phyloP scores from a whole-genome alignment of 2,329 filamentous ascomycete species.

The Penicillium sp. region DNA sequence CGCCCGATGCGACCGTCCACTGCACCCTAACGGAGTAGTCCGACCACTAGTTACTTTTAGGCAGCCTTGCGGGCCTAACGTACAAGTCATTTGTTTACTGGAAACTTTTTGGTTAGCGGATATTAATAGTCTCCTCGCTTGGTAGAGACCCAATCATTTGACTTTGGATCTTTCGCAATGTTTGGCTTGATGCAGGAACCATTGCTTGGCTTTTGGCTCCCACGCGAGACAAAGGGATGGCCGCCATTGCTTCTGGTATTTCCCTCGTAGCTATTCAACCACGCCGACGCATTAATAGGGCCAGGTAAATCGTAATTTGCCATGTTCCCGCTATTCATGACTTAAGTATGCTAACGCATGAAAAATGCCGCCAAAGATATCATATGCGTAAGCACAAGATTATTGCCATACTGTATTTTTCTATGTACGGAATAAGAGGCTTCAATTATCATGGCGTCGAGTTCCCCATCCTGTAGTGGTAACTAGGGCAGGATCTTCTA shows the following conservation, averaged over 20 bases:
- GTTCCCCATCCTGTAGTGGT: too few relatives aligned
- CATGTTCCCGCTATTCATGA: too few relatives aligned
- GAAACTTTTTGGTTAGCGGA: neutral
- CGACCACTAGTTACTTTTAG: neutral
- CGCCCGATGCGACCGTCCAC: constrained; percentile 12
- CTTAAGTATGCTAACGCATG: too few relatives aligned
- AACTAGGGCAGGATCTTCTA: neutral
- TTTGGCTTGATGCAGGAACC: constrained; percentile 8
- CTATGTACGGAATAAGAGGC: too few relatives aligned
- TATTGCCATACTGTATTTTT: too few relatives aligned
- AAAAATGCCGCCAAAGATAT: neutral
- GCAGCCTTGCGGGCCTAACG: neutral
- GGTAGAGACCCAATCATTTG: neutral
- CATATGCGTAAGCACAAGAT: neutral
- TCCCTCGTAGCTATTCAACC: neutral
- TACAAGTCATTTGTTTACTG: neutral
- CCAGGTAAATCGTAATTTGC: neutral
- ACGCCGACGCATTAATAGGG: neutral
- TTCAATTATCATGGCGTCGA: too few relatives aligned
- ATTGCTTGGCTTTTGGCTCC: constrained; percentile 4
- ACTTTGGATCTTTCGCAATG: neutral
- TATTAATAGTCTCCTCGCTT: neutral
- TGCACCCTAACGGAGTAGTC: constrained; percentile 1
- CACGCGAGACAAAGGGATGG: neutral
- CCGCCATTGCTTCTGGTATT: constrained; percentile 1